These are phyloP conservation scores for Metschnikowia arizonensis DNA, from an alignment of 805 yeast genomes.

Conservation along the genomic window DNA sequence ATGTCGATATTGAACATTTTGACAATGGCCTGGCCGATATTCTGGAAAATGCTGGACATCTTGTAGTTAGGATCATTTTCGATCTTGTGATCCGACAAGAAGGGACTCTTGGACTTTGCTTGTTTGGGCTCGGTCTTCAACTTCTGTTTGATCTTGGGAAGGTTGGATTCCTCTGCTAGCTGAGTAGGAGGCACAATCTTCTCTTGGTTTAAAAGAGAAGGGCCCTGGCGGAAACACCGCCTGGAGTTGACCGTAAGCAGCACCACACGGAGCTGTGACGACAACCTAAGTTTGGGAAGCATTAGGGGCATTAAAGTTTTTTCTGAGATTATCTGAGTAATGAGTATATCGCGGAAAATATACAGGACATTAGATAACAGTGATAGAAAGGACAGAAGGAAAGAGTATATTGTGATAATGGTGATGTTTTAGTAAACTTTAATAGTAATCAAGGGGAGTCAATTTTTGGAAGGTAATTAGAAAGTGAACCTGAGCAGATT, in stretches of 20 bases:
- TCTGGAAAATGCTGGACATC: slow-evolving; percentile 35
- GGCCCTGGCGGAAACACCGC: slow-evolving; percentile 12
- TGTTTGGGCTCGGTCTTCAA: slow-evolving; percentile 32
- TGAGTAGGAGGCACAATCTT: slow-evolving; percentile 29
- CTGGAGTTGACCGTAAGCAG: background rate
- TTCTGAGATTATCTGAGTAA: background rate
- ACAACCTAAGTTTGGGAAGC: slow-evolving; percentile 1
- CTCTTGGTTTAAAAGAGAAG: slow-evolving; percentile 21
- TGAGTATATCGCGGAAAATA: background rate
- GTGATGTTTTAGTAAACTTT: too few species aligned
- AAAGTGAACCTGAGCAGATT: too few species aligned
- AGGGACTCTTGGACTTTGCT: slow-evolving; percentile 34
- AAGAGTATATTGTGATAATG: too few species aligned
- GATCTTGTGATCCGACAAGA: slow-evolving; percentile 35
- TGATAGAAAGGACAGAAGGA: too few species aligned
- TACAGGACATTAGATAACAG: background rate
- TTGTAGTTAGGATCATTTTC: slow-evolving; percentile 35
- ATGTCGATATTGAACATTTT: slow-evolving; percentile 70
- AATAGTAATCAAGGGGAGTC: too few species aligned
- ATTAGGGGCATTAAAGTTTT: slow-evolving; percentile 1
- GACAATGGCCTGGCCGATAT: slow-evolving; percentile 63
- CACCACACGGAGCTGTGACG: background rate
- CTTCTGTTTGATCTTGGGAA: slow-evolving; percentile 37
- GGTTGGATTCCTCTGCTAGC: slow-evolving; percentile 37
- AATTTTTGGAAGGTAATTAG: too few species aligned